Percentiles rank a stretch among this genome's conserved stretches.
Evolutionary conservation across 2,329 filamentous ascomycete species (phyloP).

Genomic region (Monilinia laxa): DNA sequence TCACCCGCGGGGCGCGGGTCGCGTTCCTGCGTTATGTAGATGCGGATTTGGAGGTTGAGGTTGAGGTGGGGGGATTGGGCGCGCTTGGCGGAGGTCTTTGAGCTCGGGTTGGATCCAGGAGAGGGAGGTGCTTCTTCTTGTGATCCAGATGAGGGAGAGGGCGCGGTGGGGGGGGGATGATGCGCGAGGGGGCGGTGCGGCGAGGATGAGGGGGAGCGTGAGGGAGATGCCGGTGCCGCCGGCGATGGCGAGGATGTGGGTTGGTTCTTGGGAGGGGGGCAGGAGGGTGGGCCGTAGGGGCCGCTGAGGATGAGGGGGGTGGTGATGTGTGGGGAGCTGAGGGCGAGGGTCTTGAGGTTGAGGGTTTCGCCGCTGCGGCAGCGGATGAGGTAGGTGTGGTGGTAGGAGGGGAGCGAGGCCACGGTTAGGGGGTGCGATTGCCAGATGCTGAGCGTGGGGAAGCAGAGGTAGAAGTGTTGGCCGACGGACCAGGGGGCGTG

Average conservation of each 20-base stretch:
- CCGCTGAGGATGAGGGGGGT: conserved; percentile 18
- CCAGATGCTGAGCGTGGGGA: conserved; percentile 69
- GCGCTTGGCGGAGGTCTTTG: conserved; percentile 30
- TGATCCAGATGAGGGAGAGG: conserved; percentile 64
- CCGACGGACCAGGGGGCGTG: conserved; percentile 64
- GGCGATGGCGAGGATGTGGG: conserved; percentile 53
- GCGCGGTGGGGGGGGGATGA: conserved; percentile 42
- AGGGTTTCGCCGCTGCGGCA: conserved; percentile 59
- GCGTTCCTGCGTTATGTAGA: conserved; percentile 54
- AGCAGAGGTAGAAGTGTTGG: conserved; percentile 76
- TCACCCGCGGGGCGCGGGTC: background rate
- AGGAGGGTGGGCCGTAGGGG: conserved; percentile 9
- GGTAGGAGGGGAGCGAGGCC: conserved; percentile 65
- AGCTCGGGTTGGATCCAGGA: conserved; percentile 61
- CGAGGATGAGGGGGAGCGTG: conserved; percentile 52
- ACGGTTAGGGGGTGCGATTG: conserved; percentile 78
- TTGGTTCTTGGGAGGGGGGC: conserved; percentile 41
- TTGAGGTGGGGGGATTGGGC: conserved; percentile 39
- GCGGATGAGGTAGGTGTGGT: conserved; percentile 58
- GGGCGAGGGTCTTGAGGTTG: conserved; percentile 39
- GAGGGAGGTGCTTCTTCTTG: conserved; percentile 54
- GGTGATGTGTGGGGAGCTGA: background rate
- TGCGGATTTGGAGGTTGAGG: conserved; percentile 50
- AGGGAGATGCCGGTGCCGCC: conserved; percentile 61
- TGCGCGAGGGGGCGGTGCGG: conserved; percentile 38